phyloP scores from a whole-genome alignment of 129 eudicot genomes.

The Arctium lappa region DNA sequence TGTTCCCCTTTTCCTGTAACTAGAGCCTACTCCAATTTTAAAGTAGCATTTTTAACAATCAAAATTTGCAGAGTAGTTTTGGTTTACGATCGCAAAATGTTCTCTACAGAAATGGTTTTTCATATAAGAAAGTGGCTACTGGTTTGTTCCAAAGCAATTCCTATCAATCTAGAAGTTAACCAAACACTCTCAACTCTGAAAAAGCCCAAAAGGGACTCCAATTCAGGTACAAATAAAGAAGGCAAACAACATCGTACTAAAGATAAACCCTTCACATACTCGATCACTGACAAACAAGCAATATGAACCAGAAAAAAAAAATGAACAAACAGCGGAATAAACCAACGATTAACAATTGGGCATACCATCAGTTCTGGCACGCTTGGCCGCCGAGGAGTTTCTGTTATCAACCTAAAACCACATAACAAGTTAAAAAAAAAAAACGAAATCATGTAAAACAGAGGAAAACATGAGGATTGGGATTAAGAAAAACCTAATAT shows the following conservation, averaged over 20 bases:
- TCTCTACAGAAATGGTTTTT: background rate
- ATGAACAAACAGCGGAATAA: background rate
- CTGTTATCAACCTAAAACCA: slow-evolving; percentile 68
- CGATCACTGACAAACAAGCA: background rate
- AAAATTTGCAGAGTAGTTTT: background rate
- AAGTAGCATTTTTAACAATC: background rate
- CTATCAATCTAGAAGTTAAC: background rate
- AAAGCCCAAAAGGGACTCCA: background rate
- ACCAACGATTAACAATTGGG: background rate
- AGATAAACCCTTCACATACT: background rate
- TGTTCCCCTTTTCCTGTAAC: background rate
- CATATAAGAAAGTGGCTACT: background rate
- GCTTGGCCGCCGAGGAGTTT: slow-evolving; percentile 78
- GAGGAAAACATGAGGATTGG: background rate
- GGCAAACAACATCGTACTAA: background rate
- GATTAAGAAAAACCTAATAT: slow-evolving; percentile 2
- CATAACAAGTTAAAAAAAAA: background rate
- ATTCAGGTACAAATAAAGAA: background rate
- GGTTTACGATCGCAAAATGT: background rate
- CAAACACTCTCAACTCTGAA: background rate
- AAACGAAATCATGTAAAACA: background rate
- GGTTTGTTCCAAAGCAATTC: slow-evolving; percentile 1
- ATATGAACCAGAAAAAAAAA: background rate
- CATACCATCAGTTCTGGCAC: slow-evolving; percentile 94
- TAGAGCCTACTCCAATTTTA: background rate